Conservation (phyloP, 139 green algal species). For the Closterium sp. region DNA sequence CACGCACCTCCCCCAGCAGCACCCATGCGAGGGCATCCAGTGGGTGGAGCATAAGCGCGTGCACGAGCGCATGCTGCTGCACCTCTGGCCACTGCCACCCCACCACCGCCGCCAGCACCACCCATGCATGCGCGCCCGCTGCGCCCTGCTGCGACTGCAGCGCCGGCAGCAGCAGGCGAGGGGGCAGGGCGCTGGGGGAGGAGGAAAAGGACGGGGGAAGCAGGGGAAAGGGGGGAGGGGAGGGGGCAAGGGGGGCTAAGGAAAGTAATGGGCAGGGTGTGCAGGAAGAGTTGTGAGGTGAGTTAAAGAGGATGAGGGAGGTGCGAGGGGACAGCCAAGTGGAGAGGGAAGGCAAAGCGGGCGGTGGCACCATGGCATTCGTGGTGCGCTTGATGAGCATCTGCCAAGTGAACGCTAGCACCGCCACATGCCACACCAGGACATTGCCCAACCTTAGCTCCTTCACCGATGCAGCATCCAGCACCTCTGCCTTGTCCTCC, state of each 20-base stretch:
- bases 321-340: neutral
- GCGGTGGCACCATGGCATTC: neutral
- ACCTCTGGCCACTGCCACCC: neutral
- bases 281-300: no score
- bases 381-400: no score
- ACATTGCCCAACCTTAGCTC: neutral
- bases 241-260: neutral
- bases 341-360: neutral
- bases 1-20: neutral
- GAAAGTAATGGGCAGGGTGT: no score
- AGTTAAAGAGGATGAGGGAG: no score
- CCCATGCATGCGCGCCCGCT: neutral
- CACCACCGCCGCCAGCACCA: neutral
- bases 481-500: neutral
- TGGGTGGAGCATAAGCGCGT: neutral
- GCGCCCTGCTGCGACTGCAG: neutral
- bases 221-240: neutral
- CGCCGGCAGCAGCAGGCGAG: neutral
- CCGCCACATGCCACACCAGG: neutral
- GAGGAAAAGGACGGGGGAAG: no score
- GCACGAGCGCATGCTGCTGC: neutral
- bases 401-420: neutral
- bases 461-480: neutral
- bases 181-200: neutral
- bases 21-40: neutral